phyloP scores from a whole-genome alignment of 768 basidiomycete species.

The Panaeolus papilionaceus region DNA sequence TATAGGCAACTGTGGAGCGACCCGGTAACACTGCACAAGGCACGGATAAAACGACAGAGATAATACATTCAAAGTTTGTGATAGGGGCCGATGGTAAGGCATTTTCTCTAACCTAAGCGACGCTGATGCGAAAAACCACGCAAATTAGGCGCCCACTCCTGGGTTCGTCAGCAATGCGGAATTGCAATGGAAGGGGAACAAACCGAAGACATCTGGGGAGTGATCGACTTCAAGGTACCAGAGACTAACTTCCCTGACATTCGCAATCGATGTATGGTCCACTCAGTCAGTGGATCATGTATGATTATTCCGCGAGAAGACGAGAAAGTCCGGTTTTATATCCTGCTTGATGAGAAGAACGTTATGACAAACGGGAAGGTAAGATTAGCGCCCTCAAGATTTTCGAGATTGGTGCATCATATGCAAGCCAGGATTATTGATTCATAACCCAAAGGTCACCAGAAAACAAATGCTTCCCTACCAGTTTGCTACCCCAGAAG shows the following conservation, averaged over 20 bases:
- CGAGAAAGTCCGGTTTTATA: slow-evolving; percentile 73
- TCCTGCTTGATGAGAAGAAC: slow-evolving; percentile 64
- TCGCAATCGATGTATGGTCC: slow-evolving; percentile 66
- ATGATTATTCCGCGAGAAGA: slow-evolving; percentile 79
- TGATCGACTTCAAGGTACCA: slow-evolving; percentile 66
- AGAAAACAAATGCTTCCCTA: slow-evolving; percentile 64
- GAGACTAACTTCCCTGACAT: slow-evolving; percentile 84
- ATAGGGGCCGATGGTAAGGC: slow-evolving; percentile 76
- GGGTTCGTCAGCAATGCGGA: slow-evolving; percentile 72
- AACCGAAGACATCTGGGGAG: slow-evolving; percentile 83
- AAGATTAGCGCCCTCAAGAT: slow-evolving; percentile 56
- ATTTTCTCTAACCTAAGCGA: background rate
- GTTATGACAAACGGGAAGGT: slow-evolving; percentile 54
- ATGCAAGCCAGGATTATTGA: background rate
- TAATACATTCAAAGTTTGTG: slow-evolving; percentile 74
- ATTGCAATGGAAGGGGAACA: slow-evolving; percentile 84
- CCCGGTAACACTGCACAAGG: slow-evolving; percentile 37
- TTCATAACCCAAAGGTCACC: slow-evolving; percentile 47
- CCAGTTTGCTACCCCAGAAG: slow-evolving; percentile 49
- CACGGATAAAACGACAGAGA: slow-evolving; percentile 43
- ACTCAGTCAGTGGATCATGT: slow-evolving; percentile 70
- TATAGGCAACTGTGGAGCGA: slow-evolving; percentile 30
- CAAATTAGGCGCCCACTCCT: slow-evolving; percentile 74
- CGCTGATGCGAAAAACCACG: background rate
- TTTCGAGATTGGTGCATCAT: slow-evolving; percentile 48